phyloP scores from a whole-genome alignment of 345 rosid genomes.

The Moringa oleifera region DNA sequence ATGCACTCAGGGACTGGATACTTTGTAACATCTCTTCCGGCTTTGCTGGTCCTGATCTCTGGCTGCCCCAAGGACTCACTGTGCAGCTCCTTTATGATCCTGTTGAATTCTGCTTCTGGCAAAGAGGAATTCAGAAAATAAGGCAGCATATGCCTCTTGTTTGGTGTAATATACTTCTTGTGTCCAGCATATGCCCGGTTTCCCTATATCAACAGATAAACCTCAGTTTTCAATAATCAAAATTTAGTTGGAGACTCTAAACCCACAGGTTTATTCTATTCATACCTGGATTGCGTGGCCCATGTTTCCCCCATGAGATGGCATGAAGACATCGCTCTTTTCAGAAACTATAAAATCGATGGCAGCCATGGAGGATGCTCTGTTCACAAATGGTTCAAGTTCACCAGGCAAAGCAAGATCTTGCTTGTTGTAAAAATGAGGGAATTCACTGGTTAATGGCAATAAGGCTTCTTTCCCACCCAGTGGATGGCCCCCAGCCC shows the following conservation, averaged over 20 bases:
- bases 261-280: too few relatives aligned
- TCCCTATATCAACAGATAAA: slow-evolving; percentile 43
- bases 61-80: slow-evolving; percentile 83
- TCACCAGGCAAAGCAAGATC: slow-evolving; percentile 82
- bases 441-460: slow-evolving; percentile 62
- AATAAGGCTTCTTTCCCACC: slow-evolving; percentile 76
- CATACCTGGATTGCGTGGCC: slow-evolving; percentile 87
- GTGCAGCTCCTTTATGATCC: slow-evolving; percentile 65
- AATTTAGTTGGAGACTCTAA: too few relatives aligned
- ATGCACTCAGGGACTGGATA: slow-evolving; percentile 85
- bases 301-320: slow-evolving; percentile 99
- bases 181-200: slow-evolving; percentile 81
- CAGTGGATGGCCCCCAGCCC: slow-evolving; percentile 96
- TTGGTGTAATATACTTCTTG: slow-evolving; percentile 86
- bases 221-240: background rate
- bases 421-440: slow-evolving; percentile 70
- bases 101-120: slow-evolving; percentile 60
- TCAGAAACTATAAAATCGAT: slow-evolving; percentile 75
- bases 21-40: slow-evolving; percentile 82
- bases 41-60: slow-evolving; percentile 60
- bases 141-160: slow-evolving; percentile 91
- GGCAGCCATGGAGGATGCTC: slow-evolving; percentile 87
- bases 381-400: slow-evolving; percentile 66
- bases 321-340: slow-evolving; percentile 90
- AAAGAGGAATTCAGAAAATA: slow-evolving; percentile 64